Conservation (phyloP, 768 basidiomycete genomes). For the Grammothele lineata region DNA sequence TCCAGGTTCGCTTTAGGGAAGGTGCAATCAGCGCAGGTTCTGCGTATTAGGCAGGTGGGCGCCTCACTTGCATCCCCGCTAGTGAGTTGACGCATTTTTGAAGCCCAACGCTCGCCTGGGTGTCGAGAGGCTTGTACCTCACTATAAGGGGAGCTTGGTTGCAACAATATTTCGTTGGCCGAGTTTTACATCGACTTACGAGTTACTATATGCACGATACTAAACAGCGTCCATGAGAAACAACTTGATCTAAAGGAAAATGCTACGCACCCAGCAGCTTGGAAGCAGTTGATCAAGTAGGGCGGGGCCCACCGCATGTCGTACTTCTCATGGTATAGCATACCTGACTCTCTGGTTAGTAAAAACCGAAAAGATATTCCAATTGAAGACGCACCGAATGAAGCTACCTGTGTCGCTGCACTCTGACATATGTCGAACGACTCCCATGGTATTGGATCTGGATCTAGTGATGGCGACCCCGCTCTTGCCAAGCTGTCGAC, state of each 20-base stretch:
- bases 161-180: too few relatives aligned
- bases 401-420: constrained; percentile 67
- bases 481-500: not conserved
- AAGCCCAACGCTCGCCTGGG: constrained; percentile 63
- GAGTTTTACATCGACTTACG: too few relatives aligned
- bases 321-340: constrained; percentile 55
- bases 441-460: constrained; percentile 48
- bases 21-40: constrained; percentile 1
- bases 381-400: too few relatives aligned
- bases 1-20: constrained; percentile 61
- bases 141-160: constrained; percentile 40
- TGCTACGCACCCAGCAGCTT: constrained; percentile 62
- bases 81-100: constrained; percentile 60
- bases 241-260: not conserved
- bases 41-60: not conserved
- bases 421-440: constrained; percentile 76
- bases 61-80: constrained; percentile 62
- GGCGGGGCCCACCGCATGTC: constrained; percentile 58
- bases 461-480: constrained; percentile 16
- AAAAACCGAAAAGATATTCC: too few relatives aligned
- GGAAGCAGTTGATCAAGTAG: constrained; percentile 61
- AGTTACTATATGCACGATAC: constrained; percentile 76
- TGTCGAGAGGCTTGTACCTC: constrained; percentile 61
- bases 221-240: constrained; percentile 25
- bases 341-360: constrained; percentile 35